Evolutionary conservation across 1,284 basidiomycete species (phyloP), one percentile per base, ranked within the genome.

Genomic region (Fomitopsis betulina): DNA sequence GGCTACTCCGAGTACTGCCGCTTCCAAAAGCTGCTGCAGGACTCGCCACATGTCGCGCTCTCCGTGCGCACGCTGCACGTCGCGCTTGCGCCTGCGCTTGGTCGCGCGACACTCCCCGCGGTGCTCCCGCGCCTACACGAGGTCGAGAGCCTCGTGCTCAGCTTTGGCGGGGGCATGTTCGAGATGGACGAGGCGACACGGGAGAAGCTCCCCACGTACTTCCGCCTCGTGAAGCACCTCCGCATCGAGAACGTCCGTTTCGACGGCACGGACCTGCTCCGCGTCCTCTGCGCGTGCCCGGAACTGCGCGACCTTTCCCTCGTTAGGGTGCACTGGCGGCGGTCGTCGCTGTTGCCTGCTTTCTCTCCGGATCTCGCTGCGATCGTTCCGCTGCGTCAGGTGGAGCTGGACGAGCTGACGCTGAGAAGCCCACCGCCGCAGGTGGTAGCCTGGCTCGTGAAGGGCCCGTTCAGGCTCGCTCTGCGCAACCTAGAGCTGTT

Each of bases 11-110:
- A 53, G 15, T 57, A 57, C 56, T 17, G 21, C 19, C 50, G 51
- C 42, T 57, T 57, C 56, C 39, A 40, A 6, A n/a, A 49, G 17
- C 39, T 57, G 25, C 51, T 57, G 17, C 56, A 53, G 15, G 39
- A 53, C 32, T 57, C 56, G 21, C 56, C 56, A 6, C 51, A 53
- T 32, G 56, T 57, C 56, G 56, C 56, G 23, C 51, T 57, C 30
- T 43, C 50, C 51, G 56, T 57, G 40, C 51, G 51, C 56, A 21
- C 52, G 15, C 56, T 57, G n/a, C 19, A 51, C 23, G 15, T 57
- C 30, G 30, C 51, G 51, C 23, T 57, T 40, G 30, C 32, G 7
- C 10, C 50, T 2, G 56, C 38, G 6, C 50, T 33, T n/a, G 50
- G 21, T 32, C 51, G 47, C 40, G 35, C 56, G 10, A 30, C 19